A percentile compares a stretch with the other conserved stretches of the same genome.
Evolutionary conservation across 2,329 filamentous ascomycete genomes (phyloP).

Genomic region (Penicillium sp.): DNA sequence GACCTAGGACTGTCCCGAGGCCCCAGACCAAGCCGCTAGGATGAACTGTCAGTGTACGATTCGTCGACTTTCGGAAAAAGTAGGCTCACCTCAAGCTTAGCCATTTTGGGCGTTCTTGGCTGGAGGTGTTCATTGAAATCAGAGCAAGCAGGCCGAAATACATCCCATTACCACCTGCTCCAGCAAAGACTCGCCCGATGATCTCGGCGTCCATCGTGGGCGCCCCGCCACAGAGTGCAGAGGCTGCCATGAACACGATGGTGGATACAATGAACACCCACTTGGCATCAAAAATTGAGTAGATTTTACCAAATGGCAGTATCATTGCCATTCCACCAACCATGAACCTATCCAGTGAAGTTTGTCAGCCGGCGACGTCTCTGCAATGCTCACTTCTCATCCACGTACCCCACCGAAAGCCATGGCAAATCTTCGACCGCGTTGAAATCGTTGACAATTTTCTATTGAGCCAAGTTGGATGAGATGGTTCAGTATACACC

Average conservation of each 20-base stretch:
- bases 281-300: constrained; percentile 27
- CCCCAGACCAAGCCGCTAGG: constrained; percentile 5
- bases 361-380: neutral
- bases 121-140: neutral
- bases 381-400: too few relatives aligned
- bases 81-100: neutral
- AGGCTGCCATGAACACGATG: constrained; percentile 27
- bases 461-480: too few relatives aligned
- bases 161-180: constrained; percentile 31
- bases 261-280: constrained; percentile 23
- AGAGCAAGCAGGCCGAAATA: constrained; percentile 22
- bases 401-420: neutral
- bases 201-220: constrained; percentile 27
- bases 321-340: neutral
- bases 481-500: too few relatives aligned
- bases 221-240: constrained; percentile 32
- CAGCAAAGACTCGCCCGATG: constrained; percentile 30
- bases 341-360: neutral
- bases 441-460: neutral
- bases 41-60: neutral
- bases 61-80: neutral
- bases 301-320: constrained; percentile 22
- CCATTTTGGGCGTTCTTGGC: neutral
- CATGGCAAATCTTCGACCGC: neutral
- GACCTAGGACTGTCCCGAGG: constrained; percentile 4